A percentile compares a stretch with the other conserved stretches of the same genome.
Conservation (phyloP, 805 yeast species). For the Candida ovalis region DNA sequence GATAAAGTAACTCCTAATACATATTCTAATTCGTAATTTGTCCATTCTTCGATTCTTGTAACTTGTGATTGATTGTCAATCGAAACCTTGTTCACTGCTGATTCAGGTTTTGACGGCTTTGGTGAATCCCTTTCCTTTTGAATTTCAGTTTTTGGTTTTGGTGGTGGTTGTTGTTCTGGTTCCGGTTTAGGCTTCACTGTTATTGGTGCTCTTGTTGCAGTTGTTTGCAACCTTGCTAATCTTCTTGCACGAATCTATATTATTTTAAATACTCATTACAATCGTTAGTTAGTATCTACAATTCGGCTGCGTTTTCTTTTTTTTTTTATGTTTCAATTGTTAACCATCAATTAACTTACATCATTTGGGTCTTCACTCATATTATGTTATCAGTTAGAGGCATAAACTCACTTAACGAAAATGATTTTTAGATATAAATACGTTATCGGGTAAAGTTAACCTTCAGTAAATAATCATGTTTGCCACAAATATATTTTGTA, state of each 20-base stretch:
- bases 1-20: conserved; percentile 35
- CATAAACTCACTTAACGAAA: neutral
- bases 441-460: too few relatives aligned
- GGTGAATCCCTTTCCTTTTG: neutral
- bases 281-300: too few relatives aligned
- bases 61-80: conserved; percentile 1
- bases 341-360: conserved; percentile 7
- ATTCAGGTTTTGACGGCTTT: neutral
- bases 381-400: neutral
- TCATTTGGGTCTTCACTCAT: conserved; percentile 13
- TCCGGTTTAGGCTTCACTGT: neutral
- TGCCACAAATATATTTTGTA: neutral
- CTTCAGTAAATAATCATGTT: too few relatives aligned
- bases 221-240: conserved; percentile 42
- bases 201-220: conserved; percentile 5
- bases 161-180: conserved; percentile 1
- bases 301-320: too few relatives aligned
- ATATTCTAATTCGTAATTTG: conserved; percentile 33
- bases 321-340: neutral
- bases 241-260: conserved; percentile 42
- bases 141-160: conserved; percentile 1
- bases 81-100: neutral
- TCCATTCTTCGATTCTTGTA: conserved; percentile 38
- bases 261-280: too few relatives aligned
- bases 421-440: too few relatives aligned